A percentile compares a stretch with the other conserved stretches of the same genome.
These are phyloP conservation scores for Silybum marianum DNA, from an alignment of 129 eudicot species.

Conservation along the genomic window DNA sequence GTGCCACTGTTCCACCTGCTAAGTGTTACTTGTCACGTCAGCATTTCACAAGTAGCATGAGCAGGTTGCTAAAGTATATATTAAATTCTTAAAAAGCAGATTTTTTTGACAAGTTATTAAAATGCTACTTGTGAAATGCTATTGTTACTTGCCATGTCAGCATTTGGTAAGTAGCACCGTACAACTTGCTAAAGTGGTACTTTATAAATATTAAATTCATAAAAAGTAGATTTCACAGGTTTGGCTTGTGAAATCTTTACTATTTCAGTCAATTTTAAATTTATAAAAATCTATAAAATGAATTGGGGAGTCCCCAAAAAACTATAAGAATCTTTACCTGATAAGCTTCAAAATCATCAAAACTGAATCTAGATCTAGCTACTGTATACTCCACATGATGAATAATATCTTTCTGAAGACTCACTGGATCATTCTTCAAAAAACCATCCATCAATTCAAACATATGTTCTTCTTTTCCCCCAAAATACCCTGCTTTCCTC, in stretches of 20 bases:
- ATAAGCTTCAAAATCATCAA: slow-evolving; percentile 71
- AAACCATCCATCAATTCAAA: slow-evolving; percentile 62
- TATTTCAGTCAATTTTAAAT: background rate
- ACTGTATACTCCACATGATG: slow-evolving; percentile 69
- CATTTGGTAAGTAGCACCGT: background rate
- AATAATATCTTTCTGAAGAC: slow-evolving; percentile 52
- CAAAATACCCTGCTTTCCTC: slow-evolving; percentile 35
- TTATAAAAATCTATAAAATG: background rate
- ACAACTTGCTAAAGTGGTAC: background rate
- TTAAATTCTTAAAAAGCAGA: too few species aligned
- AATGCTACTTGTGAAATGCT: too few species aligned
- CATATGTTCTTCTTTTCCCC: slow-evolving; percentile 37
- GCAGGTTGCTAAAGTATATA: too few species aligned
- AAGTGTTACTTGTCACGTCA: background rate
- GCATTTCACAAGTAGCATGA: background rate
- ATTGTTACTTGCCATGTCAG: background rate
- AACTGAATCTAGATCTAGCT: slow-evolving; percentile 59
- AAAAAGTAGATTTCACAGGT: background rate
- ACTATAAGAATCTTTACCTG: slow-evolving; percentile 33
- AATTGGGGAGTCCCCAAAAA: background rate
- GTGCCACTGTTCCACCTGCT: too few species aligned
- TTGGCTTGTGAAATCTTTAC: too few species aligned
- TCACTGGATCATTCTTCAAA: slow-evolving; percentile 53
- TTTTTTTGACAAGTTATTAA: too few species aligned
- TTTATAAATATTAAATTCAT: too few species aligned